Conservation (phyloP, 805 yeast genomes). For the Pichia manshurica region DNA sequence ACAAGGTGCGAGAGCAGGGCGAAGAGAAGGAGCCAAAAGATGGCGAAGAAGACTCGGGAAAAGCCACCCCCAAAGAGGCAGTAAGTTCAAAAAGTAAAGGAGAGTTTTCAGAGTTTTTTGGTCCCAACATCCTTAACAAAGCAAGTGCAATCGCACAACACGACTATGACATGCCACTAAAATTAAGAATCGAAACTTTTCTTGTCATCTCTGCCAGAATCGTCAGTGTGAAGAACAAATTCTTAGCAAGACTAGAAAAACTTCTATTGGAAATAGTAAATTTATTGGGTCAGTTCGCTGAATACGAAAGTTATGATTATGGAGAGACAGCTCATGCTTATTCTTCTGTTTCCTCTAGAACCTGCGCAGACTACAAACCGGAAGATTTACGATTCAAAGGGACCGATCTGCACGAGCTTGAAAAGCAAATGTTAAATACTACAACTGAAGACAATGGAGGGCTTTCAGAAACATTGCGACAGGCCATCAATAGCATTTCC, state of each 20-base stretch:
- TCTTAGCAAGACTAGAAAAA: conserved; percentile 14
- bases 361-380: neutral
- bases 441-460: neutral
- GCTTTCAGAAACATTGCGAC: neutral
- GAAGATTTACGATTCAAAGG: neutral
- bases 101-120: conserved; percentile 13
- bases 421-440: neutral
- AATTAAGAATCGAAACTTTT: conserved; percentile 25
- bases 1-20: no score
- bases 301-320: conserved; percentile 6
- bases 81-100: neutral
- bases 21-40: neutral
- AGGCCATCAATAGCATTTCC: conserved; percentile 5
- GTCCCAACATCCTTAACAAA: conserved; percentile 9
- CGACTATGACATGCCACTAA: conserved; percentile 3
- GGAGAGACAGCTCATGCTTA: no score
- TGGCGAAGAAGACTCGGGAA: no score
- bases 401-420: conserved; percentile 1
- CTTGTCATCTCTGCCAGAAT: conserved; percentile 20
- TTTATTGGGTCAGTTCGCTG: conserved; percentile 13
- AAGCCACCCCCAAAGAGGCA: neutral
- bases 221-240: conserved; percentile 16
- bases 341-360: no score
- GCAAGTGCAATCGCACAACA: conserved; percentile 7
- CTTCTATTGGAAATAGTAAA: conserved; percentile 15